phyloP scores from a whole-genome alignment of 2,329 filamentous ascomycete species.

The Pseudopyricularia cyperi region DNA sequence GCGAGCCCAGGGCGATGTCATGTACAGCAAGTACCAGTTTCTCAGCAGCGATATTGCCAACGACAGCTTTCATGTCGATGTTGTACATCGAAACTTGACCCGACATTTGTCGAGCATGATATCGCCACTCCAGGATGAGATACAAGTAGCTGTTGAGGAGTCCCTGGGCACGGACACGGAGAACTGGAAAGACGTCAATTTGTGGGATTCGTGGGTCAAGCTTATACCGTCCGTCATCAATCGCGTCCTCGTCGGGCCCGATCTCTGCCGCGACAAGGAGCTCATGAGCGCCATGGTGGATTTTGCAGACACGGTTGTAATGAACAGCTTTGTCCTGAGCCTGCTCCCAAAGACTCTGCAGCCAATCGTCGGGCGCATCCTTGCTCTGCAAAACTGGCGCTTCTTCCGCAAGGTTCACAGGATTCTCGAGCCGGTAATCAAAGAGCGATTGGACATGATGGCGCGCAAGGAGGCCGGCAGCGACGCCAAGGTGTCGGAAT shows the following conservation, averaged over 20 bases:
- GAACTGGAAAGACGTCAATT: constrained; percentile 24
- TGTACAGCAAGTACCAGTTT: constrained; percentile 28
- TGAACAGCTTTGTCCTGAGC: constrained; percentile 29
- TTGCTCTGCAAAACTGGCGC: constrained; percentile 29
- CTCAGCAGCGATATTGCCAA: constrained; percentile 19
- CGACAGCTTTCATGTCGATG: constrained; percentile 24
- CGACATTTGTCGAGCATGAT: constrained; percentile 25
- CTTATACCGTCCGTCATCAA: constrained; percentile 30
- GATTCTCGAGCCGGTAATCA: constrained; percentile 32
- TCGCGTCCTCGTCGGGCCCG: constrained; percentile 25
- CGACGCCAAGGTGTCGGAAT: constrained; percentile 25
- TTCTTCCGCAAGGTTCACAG: constrained; percentile 30
- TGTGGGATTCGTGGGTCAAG: constrained; percentile 29
- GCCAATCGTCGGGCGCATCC: constrained; percentile 31
- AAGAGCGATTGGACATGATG: constrained; percentile 33
- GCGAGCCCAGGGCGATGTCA: constrained; percentile 29
- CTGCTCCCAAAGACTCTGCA: constrained; percentile 33
- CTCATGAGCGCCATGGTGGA: constrained; percentile 32
- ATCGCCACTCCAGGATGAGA: constrained; percentile 26
- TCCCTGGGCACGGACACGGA: constrained; percentile 19
- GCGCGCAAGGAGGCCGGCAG: constrained; percentile 20
- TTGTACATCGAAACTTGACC: constrained; percentile 29
- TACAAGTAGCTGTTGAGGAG: constrained; percentile 20
- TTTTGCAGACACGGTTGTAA: constrained; percentile 36
- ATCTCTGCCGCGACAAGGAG: constrained; percentile 24